phyloP scores from a whole-genome alignment of 2,329 filamentous ascomycete genomes.

The Xylariaceae sp. region DNA sequence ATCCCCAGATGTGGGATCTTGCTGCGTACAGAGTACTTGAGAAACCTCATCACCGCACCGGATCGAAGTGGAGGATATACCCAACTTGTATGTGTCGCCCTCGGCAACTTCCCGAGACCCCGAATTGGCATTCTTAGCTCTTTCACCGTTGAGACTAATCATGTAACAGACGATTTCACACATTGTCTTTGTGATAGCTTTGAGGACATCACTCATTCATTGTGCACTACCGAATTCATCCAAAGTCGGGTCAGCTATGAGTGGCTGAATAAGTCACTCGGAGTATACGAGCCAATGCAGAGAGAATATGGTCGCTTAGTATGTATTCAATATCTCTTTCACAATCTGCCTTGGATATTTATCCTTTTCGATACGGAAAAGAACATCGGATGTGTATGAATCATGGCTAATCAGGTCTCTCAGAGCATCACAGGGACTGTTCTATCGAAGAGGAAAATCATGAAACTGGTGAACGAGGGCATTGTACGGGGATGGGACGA shows the following conservation, averaged over 20 bases:
- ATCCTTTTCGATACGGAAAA: neutral
- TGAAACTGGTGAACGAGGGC: slow-evolving; percentile 73
- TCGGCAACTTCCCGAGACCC: neutral
- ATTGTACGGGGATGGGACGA: slow-evolving; percentile 88
- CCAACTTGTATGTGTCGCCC: slow-evolving; percentile 61
- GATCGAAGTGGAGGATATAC: slow-evolving; percentile 85
- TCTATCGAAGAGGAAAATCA: slow-evolving; percentile 81
- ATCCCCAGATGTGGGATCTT: slow-evolving; percentile 77
- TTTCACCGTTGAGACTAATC: neutral
- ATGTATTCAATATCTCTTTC: neutral
- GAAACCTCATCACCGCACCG: slow-evolving; percentile 73
- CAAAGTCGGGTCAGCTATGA: slow-evolving; percentile 85
- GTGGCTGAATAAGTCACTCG: slow-evolving; percentile 74
- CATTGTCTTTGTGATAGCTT: slow-evolving; percentile 91
- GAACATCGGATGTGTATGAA: no score
- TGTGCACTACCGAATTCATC: slow-evolving; percentile 93
- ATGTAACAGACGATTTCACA: slow-evolving; percentile 67
- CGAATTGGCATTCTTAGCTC: neutral
- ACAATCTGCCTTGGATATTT: neutral
- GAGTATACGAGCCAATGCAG: slow-evolving; percentile 90
- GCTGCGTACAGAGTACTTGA: slow-evolving; percentile 82
- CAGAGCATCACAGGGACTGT: slow-evolving; percentile 77
- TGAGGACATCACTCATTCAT: slow-evolving; percentile 84
- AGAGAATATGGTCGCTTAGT: slow-evolving; percentile 62
- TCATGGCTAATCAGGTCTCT: neutral